Evolutionary conservation across 2,329 filamentous ascomycete genomes (phyloP).

Genomic region (Beauveria medogensis): DNA sequence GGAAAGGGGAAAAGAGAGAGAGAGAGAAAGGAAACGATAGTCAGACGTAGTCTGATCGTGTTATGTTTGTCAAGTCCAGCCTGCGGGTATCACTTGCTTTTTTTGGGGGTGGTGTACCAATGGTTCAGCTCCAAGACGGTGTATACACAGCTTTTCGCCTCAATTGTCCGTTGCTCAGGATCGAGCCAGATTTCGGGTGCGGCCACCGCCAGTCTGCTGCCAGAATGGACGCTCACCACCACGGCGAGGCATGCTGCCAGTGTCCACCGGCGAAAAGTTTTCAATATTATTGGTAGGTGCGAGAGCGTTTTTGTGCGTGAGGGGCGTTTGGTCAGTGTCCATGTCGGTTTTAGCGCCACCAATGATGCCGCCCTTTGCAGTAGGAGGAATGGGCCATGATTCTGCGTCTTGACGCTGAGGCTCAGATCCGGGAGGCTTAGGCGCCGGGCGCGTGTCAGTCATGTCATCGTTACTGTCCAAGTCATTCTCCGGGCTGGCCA

Average conservation of each 20-base stretch:
- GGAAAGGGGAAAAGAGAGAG: background rate
- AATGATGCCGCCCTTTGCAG: background rate
- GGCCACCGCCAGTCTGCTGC: slow-evolving; percentile 11
- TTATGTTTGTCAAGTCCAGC: background rate
- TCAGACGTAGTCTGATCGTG: background rate
- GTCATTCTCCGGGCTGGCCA: slow-evolving; percentile 7
- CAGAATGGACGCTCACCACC: slow-evolving; percentile 11
- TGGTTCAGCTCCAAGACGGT: background rate
- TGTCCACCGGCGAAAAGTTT: background rate
- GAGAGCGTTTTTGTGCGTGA: background rate
- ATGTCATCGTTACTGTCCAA: slow-evolving; percentile 1
- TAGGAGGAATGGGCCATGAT: slow-evolving; percentile 6
- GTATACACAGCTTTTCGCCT: background rate
- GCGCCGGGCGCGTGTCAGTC: slow-evolving; percentile 6
- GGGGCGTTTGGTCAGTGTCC: slow-evolving; percentile 1
- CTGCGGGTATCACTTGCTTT: background rate
- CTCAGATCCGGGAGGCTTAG: background rate
- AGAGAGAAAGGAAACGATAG: background rate
- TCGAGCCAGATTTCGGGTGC: slow-evolving; percentile 9
- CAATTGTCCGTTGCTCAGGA: slow-evolving; percentile 5
- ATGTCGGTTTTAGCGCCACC: background rate
- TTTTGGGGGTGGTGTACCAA: background rate
- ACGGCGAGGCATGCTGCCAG: slow-evolving; percentile 4
- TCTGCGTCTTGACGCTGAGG: background rate
- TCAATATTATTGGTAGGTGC: background rate